These are phyloP conservation scores for Amauroascus verrucosus DNA, from an alignment of 2,329 filamentous ascomycete genomes.

Conservation along the genomic window DNA sequence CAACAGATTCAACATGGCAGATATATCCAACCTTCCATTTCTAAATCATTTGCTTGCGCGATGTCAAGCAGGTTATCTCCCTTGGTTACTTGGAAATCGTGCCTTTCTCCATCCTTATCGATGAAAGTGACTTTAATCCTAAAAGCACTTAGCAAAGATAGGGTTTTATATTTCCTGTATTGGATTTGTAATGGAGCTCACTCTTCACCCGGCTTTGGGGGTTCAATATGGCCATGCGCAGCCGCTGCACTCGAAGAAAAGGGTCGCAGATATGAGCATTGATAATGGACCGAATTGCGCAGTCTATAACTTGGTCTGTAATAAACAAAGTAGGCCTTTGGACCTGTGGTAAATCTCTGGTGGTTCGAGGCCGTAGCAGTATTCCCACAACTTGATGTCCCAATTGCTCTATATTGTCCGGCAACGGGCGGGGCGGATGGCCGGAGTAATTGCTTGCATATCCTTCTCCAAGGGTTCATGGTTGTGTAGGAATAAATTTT, in stretches of 20 bases:
- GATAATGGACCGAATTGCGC: not conserved
- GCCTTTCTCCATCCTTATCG: conserved; percentile 71
- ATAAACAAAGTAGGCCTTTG: not conserved
- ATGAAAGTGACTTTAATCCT: conserved; percentile 86
- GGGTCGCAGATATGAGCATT: not conserved
- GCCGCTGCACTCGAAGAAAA: conserved; percentile 40
- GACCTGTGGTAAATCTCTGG: not conserved
- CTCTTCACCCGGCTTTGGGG: conserved; percentile 88
- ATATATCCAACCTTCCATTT: conserved; percentile 67
- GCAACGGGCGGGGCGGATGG: not conserved
- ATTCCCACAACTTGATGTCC: conserved; percentile 7
- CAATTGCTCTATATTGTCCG: conserved; percentile 2
- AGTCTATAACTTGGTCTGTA: not conserved
- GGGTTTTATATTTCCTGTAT: not conserved
- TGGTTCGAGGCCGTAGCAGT: not conserved
- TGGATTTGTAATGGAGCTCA: conserved; percentile 38
- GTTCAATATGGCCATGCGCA: conserved; percentile 67
- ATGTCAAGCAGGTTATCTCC: conserved; percentile 94
- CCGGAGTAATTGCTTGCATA: conserved; percentile 9
- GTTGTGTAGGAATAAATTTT: not conserved
- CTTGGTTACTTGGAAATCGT: conserved; percentile 67
- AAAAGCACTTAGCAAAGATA: conserved; percentile 4
- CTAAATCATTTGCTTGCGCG: conserved; percentile 84
- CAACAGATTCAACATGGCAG: not conserved
- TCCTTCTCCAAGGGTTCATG: conserved; percentile 8